phyloP scores from a whole-genome alignment of 331 rosid genomes.

The Prunus yedoensis region DNA sequence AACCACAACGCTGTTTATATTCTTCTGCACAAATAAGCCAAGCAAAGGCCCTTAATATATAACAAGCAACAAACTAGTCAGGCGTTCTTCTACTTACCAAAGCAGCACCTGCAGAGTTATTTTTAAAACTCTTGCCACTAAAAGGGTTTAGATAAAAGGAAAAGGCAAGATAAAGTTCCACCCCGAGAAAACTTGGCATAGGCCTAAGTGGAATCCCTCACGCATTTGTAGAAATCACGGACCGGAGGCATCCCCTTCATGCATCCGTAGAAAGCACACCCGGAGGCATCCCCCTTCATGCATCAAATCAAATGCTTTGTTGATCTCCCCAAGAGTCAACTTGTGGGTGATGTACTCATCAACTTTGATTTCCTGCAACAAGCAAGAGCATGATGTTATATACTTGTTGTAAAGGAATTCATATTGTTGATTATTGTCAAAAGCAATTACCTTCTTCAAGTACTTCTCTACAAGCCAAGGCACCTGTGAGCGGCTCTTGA shows the following conservation, averaged over 20 bases:
- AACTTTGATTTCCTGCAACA: conserved; percentile 86
- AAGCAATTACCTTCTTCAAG: conserved; percentile 72
- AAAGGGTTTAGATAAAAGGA: not conserved
- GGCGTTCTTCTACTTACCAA: not conserved
- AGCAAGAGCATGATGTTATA: not conserved
- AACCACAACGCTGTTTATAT: not conserved
- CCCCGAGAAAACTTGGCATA: not conserved
- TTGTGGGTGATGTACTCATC: conserved; percentile 92
- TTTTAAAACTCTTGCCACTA: not conserved
- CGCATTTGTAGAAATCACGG: conserved; percentile 53
- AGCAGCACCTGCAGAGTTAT: not conserved
- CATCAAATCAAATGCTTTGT: conserved; percentile 84
- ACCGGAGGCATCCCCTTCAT: conserved; percentile 87
- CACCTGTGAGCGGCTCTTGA: conserved; percentile 94
- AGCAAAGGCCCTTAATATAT: not conserved
- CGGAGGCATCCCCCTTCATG: conserved; percentile 95
- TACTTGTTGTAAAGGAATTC: not conserved
- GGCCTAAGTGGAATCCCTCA: conserved; percentile 14
- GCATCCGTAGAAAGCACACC: conserved; percentile 67
- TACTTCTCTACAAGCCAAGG: conserved; percentile 96
- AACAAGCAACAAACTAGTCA: not conserved
- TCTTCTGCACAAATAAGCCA: no score
- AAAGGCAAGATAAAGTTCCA: not conserved
- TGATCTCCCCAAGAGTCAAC: conserved; percentile 72
- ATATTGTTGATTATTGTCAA: not conserved